A percentile compares a stretch with the other conserved stretches of the same genome.
phyloP scores from a whole-genome alignment of 306 rosid genomes.

The Ceratonia siliqua region DNA sequence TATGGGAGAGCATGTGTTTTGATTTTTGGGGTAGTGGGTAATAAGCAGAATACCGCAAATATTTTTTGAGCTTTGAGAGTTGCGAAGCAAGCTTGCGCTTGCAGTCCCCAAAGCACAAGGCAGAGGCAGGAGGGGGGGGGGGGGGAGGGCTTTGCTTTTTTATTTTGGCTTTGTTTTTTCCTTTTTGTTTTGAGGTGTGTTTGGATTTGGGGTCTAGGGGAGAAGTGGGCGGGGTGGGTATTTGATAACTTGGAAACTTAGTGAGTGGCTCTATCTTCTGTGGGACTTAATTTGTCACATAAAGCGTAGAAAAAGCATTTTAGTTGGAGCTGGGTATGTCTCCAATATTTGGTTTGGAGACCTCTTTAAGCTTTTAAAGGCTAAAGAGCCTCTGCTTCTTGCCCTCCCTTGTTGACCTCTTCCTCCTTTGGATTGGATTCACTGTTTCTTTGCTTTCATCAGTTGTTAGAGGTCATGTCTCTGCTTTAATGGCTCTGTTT shows the following conservation, averaged over 20 bases:
- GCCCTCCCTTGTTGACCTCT: not conserved
- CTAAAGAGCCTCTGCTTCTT: constrained; percentile 27
- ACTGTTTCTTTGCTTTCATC: not conserved
- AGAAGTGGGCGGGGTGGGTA: constrained; percentile 13
- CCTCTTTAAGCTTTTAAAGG: constrained; percentile 26
- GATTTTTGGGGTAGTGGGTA: constrained; percentile 48
- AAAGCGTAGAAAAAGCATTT: constrained; percentile 44
- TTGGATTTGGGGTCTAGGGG: constrained; percentile 36
- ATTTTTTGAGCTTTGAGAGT: constrained; percentile 54
- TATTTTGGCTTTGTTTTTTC: constrained; percentile 21
- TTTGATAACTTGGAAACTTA: constrained; percentile 36
- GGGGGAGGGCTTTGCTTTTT: constrained; percentile 21
- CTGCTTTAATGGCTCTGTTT: not conserved
- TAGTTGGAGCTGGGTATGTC: constrained; percentile 53
- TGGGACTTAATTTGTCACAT: constrained; percentile 33
- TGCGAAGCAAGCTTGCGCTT: constrained; percentile 51
- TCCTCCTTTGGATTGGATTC: constrained; percentile 45
- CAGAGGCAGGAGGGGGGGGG: not conserved
- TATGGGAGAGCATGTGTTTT: constrained; percentile 65
- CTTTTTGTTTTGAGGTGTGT: constrained; percentile 40
- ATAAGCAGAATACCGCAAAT: constrained; percentile 40
- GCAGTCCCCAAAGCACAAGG: constrained; percentile 58
- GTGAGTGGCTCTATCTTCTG: constrained; percentile 36
- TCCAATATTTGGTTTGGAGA: constrained; percentile 39
- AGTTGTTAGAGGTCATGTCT: not conserved